Base-by-base conservation (phyloP, 2,329 filamentous ascomycete genomes). In the Hymenoscyphus occultus region DNA sequence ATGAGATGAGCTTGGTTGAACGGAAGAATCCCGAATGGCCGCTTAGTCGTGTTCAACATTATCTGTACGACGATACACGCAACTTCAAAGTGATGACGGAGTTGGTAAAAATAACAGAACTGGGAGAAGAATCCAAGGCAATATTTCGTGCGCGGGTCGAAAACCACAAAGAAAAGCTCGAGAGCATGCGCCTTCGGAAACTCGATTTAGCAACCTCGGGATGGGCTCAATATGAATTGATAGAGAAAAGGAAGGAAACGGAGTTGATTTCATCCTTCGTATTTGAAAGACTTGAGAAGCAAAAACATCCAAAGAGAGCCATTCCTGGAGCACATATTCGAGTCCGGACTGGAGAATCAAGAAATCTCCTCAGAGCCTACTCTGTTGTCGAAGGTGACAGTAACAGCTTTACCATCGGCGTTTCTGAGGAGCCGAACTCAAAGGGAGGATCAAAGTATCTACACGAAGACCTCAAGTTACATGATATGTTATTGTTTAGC, bases 341-440 rank as follows among this genome's bases (percentile, higher is more conserved):
- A 51, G 70, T 90, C 22, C 83, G 79, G 68, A 78, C 90, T 1
- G 82, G 81, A 0, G 1, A 35, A 35, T 35, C 35, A 35, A 84
- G 83, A 39, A 83, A 83, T 0, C 75, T 89, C 0, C 74, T 84
- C 1, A 78, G 88, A 13, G 80, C 83, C 0, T 90, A 90, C 71
- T 89, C 86, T 0, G 77, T 90, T 40, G 82, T 88, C 0, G 78
- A 78, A 0, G 84, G 84, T 0, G 79, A 79, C 57, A 76, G 76
- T 3, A 77, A 80, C 39, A 76, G 77, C 2, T 85, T 90, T 70
- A 80, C 83, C 71, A 77, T 90, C 0, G 87, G 85, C 19, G 77
- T 90, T 22, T 81, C 85, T 3, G 80, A 87, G 0, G 84, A 84
- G 86, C 86, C 22, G 86, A 84, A 0, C 89, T 86, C 82, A 66